These are phyloP conservation scores for Kitagawia praeruptora DNA, from an alignment of 129 eudicot genomes.

Conservation along the genomic window DNA sequence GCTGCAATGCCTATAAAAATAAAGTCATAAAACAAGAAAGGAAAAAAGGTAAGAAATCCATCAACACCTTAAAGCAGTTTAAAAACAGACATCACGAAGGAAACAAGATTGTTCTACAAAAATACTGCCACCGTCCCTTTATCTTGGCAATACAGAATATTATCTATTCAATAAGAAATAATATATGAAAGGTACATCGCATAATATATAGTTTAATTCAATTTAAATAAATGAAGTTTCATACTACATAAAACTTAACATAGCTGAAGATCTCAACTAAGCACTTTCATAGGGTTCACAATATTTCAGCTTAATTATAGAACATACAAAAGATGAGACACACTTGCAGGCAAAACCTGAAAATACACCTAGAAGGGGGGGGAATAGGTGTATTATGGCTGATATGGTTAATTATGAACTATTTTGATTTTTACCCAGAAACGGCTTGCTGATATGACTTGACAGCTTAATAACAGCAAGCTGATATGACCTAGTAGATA, in stretches of 20 bases:
- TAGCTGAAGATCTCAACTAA: not conserved
- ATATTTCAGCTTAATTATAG: not conserved
- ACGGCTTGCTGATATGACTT: too few species aligned
- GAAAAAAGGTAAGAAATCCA: too few species aligned
- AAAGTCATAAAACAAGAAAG: not conserved
- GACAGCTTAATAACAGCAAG: too few species aligned
- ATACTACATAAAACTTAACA: not conserved
- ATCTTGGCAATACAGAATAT: not conserved
- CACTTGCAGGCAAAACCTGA: not conserved
- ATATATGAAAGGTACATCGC: not conserved
- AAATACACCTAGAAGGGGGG: too few species aligned
- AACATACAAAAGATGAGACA: not conserved
- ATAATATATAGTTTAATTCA: not conserved
- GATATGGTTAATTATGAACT: too few species aligned
- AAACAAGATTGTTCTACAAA: not conserved
- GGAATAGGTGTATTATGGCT: too few species aligned
- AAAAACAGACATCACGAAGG: too few species aligned
- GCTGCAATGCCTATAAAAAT: conserved; percentile 72
- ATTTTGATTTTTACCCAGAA: too few species aligned
- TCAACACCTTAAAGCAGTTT: not conserved
- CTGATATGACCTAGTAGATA: too few species aligned
- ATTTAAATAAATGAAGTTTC: not conserved
- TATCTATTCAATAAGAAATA: not conserved
- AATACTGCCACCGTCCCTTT: not conserved
- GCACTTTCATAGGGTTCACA: not conserved